Percentiles rank a stretch among this genome's conserved stretches.
These are phyloP conservation scores for Mortierella sp. DNA, from an alignment of 371 early-diverging fungal species.

Conservation along the genomic window DNA sequence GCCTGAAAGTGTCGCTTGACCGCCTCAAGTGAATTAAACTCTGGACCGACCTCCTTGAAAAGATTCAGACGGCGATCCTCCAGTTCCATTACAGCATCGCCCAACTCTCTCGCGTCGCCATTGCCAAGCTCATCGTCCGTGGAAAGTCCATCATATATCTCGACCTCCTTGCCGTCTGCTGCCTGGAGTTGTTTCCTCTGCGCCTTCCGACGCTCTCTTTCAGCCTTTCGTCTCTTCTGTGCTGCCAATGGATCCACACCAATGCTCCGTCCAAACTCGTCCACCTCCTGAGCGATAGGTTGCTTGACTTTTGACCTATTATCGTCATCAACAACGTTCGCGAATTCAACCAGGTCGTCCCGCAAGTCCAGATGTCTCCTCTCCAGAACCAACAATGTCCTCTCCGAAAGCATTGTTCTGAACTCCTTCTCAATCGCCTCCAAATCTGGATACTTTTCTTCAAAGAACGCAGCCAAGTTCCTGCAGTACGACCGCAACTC, in stretches of 20 bases:
- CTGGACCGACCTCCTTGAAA: slow-evolving; percentile 67
- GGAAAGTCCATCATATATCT: slow-evolving; percentile 61
- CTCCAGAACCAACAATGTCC: slow-evolving; percentile 58
- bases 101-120: slow-evolving; percentile 60
- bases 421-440: slow-evolving; percentile 73
- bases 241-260: slow-evolving; percentile 52
- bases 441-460: slow-evolving; percentile 75
- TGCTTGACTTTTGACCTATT: slow-evolving; percentile 23
- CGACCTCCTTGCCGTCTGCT: not conserved
- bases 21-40: slow-evolving; percentile 65
- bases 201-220: slow-evolving; percentile 39
- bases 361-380: slow-evolving; percentile 61
- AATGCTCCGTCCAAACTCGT: slow-evolving; percentile 66
- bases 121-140: slow-evolving; percentile 69
- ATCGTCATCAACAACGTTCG: slow-evolving; percentile 57
- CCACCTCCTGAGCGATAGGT: slow-evolving; percentile 43
- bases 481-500: slow-evolving; percentile 70
- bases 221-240: slow-evolving; percentile 53
- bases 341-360: slow-evolving; percentile 68
- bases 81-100: slow-evolving; percentile 37
- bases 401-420: slow-evolving; percentile 61
- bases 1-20: slow-evolving; percentile 74
- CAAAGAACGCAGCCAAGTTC: slow-evolving; percentile 78
- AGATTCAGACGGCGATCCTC: slow-evolving; percentile 38
- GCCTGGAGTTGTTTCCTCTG: slow-evolving; percentile 16